Evolutionary conservation across 1,139 yeast genomes (phyloP).

Genomic region (Pneumocystis sp.): DNA sequence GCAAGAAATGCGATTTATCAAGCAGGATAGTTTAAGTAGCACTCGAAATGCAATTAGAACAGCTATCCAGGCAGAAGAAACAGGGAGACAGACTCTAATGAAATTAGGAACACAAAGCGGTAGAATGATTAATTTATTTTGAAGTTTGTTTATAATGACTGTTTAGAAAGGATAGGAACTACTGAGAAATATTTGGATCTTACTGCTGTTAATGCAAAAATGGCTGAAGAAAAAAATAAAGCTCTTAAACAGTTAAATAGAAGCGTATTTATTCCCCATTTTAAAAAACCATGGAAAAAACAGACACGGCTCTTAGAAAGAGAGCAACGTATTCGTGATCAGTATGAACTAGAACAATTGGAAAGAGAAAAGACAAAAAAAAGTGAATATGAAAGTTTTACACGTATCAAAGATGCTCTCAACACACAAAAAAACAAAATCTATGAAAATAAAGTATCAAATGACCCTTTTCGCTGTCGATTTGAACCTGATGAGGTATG

Average conservation of each 20-base stretch:
- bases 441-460: constrained; percentile 19
- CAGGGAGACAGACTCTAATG: constrained; percentile 81
- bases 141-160: not conserved
- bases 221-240: constrained; percentile 71
- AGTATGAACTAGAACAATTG: constrained; percentile 42
- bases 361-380: constrained; percentile 30
- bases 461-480: constrained; percentile 31
- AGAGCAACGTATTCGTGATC: constrained; percentile 56
- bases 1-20: constrained; percentile 68
- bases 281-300: constrained; percentile 30
- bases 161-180: constrained; percentile 50
- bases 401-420: constrained; percentile 21
- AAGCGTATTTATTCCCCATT: constrained; percentile 68
- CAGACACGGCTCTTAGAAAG: constrained; percentile 43
- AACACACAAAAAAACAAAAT: constrained; percentile 20
- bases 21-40: constrained; percentile 73
- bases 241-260: constrained; percentile 71
- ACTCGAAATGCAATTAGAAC: constrained; percentile 74
- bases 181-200: constrained; percentile 64
- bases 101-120: constrained; percentile 76
- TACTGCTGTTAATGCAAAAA: constrained; percentile 66
- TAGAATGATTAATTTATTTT: not conserved
- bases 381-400: constrained; percentile 33
- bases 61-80: constrained; percentile 85
- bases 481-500: constrained; percentile 27